Percentiles rank a stretch among this genome's conserved stretches.
Evolutionary conservation across 1,139 yeast species (phyloP).

Genomic region (Kodamaea fungicola): DNA sequence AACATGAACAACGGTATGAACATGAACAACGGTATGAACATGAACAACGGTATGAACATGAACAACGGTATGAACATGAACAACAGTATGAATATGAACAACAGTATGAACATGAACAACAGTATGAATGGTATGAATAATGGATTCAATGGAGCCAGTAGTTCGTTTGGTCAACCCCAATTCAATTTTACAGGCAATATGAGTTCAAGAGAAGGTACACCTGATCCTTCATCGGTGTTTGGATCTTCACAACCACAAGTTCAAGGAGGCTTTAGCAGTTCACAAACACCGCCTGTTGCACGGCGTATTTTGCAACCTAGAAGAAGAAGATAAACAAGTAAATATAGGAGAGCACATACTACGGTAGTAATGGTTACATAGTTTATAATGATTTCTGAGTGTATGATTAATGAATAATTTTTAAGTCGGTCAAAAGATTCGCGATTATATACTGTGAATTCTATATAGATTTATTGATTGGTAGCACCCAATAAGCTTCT

Average conservation of each 20-base stretch:
- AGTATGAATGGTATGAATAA: constrained; percentile 3
- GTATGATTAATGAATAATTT: not conserved
- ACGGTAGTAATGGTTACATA: not conserved
- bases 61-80: constrained; percentile 1
- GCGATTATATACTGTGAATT: too few relatives aligned
- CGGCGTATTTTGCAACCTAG: constrained; percentile 8
- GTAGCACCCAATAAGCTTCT: too few relatives aligned
- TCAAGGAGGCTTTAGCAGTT: constrained; percentile 1
- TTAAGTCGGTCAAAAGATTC: not conserved
- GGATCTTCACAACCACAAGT: constrained; percentile 2
- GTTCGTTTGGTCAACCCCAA: constrained; percentile 1
- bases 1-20: constrained; percentile 3
- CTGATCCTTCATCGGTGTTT: constrained; percentile 25
- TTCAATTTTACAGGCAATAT: constrained; percentile 8
- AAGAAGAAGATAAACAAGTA: constrained; percentile 2
- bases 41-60: constrained; percentile 3
- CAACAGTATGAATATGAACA: constrained; percentile 1
- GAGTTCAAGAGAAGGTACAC: constrained; percentile 21
- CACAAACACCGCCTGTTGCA: constrained; percentile 5
- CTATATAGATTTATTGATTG: too few relatives aligned
- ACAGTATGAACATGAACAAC: constrained; percentile 2
- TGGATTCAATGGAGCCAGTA: not conserved
- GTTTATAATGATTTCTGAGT: not conserved
- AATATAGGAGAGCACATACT: too few relatives aligned
- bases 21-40: constrained; percentile 2